Evolutionary conservation across 1,139 yeast species (phyloP).

Genomic region (Yamadazyma atmosphaerica): DNA sequence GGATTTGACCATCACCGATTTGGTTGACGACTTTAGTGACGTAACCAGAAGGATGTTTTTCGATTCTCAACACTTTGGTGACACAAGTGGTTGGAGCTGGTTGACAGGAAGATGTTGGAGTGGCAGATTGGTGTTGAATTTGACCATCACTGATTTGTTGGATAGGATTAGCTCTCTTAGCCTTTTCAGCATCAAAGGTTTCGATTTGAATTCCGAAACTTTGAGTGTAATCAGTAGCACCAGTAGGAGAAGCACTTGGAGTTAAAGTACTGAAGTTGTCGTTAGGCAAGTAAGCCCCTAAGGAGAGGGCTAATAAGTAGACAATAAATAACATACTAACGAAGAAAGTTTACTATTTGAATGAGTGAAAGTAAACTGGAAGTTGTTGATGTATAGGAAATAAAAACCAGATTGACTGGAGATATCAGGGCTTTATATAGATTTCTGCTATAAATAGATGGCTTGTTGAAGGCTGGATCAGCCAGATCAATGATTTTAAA

Average conservation of each 20-base stretch:
- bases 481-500: background rate
- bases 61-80: slow-evolving; percentile 13
- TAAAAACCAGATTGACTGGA: background rate
- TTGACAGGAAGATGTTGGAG: slow-evolving; percentile 1
- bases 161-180: slow-evolving; percentile 17
- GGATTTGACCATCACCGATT: slow-evolving; percentile 39
- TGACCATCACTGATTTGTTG: slow-evolving; percentile 44
- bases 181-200: slow-evolving; percentile 36
- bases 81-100: slow-evolving; percentile 16
- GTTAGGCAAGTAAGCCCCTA: slow-evolving; percentile 68
- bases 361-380: too few relatives aligned
- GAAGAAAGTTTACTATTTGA: too few relatives aligned
- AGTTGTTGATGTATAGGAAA: too few relatives aligned
- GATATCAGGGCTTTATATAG: background rate
- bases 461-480: background rate
- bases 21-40: slow-evolving; percentile 18
- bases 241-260: slow-evolving; percentile 54
- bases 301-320: slow-evolving; percentile 24
- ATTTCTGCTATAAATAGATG: background rate
- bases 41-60: background rate
- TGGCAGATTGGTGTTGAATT: slow-evolving; percentile 31
- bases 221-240: slow-evolving; percentile 57
- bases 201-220: slow-evolving; percentile 72
- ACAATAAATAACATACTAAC: slow-evolving; percentile 8
- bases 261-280: slow-evolving; percentile 76